Percentiles rank a stretch among this genome's conserved stretches.
Evolutionary conservation across 176 grass and related monocot species (phyloP).

Genomic region (Oryza brachyantha): DNA sequence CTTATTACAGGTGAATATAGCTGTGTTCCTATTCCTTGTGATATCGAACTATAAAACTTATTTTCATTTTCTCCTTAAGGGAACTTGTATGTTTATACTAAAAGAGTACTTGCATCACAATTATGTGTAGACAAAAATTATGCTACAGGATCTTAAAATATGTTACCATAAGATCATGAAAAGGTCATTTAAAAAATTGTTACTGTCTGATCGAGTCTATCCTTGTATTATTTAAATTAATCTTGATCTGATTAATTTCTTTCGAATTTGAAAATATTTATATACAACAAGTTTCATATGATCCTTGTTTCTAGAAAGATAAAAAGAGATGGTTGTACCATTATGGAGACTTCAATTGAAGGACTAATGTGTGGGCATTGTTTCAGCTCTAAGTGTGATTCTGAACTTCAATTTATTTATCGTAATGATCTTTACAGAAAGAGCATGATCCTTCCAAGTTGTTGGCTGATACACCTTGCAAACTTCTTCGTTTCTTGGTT

Average conservation of each 20-base stretch:
- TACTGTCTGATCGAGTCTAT: neutral
- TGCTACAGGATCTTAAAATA: neutral
- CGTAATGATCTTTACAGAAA: constrained; percentile 57
- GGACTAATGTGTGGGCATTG: neutral
- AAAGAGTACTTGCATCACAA: neutral
- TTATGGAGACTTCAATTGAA: constrained; percentile 26
- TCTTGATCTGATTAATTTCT: neutral
- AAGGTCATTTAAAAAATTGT: neutral
- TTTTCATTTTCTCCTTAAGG: neutral
- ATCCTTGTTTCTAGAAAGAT: neutral
- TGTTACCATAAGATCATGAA: neutral
- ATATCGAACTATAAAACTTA: constrained; percentile 20
- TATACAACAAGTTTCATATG: neutral
- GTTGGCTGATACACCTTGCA: constrained; percentile 95
- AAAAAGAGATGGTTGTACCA: neutral
- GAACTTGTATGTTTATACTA: neutral
- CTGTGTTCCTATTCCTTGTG: constrained; percentile 2
- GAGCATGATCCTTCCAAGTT: constrained; percentile 98
- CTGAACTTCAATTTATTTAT: neutral
- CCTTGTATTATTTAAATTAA: neutral
- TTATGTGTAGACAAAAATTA: constrained; percentile 8
- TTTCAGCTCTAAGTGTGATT: constrained; percentile 16
- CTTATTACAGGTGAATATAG: constrained; percentile 81
- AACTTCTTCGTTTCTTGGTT: constrained; percentile 96
- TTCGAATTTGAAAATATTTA: neutral